Evolutionary conservation across 1,284 basidiomycete species (phyloP), one percentile per base, ranked within the genome.

Genomic region (Tilletia indica): DNA sequence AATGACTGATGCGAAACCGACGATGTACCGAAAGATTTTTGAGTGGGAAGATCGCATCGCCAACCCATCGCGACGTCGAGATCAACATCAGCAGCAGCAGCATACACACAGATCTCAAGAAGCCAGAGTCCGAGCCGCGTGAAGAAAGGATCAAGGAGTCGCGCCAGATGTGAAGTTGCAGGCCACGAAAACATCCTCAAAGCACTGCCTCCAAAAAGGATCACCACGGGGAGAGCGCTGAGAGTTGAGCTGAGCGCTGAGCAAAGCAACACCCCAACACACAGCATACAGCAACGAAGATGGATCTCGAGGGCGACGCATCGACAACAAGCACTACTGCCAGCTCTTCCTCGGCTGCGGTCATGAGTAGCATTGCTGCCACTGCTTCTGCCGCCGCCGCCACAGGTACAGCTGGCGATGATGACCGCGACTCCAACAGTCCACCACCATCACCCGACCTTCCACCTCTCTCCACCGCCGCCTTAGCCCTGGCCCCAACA

Each of bases 301-400:
- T 58, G 56, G 56, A 58, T 34, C 34, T 58, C 34, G 56, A 58
- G 21, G 56, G 25, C 25, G 56, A 58, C 21, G 21, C 56, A 31
- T 58, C 56, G 25, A 31, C 25, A 34, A 58, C 56, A 21, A 58
- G 56, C 34, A 58, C 56, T 31, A 31, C 25, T 11, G 56, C 56
- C 34, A 34, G 56, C 56, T 58, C 56, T 14, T 58, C 56, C 9
- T 45, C 42, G 3, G 42, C 42, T 45, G 42, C 42, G 14, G 42
- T 3, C 3, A 1, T 45, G 42, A 14, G 42, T 45, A 14, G 42
- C 6, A 34, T 58, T 14, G 21, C 56, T 6, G 56, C 56, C 56
- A 31, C 56, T 58, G 56, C 56, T 14, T 12, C 56, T 14, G 42
- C 42, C 42, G 14, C 42, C 6, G 42, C 42, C 42, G 42, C 25